phyloP scores from a whole-genome alignment of 495 filamentous ascomycete species.

The Penicillium paxilli region DNA sequence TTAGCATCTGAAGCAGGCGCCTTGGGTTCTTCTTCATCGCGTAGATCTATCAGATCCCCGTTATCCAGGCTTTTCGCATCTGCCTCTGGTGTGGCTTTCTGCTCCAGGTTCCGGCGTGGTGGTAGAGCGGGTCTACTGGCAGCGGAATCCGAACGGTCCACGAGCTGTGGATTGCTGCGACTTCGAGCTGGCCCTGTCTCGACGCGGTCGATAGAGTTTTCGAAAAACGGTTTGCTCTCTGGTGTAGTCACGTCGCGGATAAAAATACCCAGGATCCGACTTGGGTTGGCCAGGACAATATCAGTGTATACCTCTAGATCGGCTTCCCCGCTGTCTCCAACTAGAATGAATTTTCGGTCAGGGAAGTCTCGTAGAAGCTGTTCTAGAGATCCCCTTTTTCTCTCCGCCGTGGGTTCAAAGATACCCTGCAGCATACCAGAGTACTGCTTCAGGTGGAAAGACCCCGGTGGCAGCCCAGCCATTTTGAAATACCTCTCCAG shows the following conservation, averaged over 20 bases:
- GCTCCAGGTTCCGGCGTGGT: conserved; percentile 29
- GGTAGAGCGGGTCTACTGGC: conserved; percentile 37
- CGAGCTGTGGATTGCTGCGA: conserved; percentile 30
- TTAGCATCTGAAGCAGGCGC: conserved; percentile 7
- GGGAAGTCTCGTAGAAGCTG: conserved; percentile 88
- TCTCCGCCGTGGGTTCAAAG: conserved; percentile 93
- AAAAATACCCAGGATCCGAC: conserved; percentile 79
- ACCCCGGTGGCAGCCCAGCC: conserved; percentile 80
- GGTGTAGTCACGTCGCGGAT: conserved; percentile 92
- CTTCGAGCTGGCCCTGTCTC: conserved; percentile 18
- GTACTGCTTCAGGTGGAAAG: conserved; percentile 94
- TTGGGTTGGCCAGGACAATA: conserved; percentile 78
- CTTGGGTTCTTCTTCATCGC: conserved; percentile 50
- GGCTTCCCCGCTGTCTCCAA: conserved; percentile 94
- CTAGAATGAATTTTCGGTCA: conserved; percentile 81
- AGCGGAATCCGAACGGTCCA: conserved; percentile 26
- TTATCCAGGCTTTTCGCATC: conserved; percentile 38
- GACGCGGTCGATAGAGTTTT: conserved; percentile 57
- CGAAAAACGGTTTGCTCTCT: conserved; percentile 69
- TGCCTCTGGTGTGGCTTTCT: conserved; percentile 14
- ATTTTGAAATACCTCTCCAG: conserved; percentile 77
- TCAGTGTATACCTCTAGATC: conserved; percentile 98
- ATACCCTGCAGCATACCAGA: conserved; percentile 95
- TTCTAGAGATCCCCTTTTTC: conserved; percentile 86
- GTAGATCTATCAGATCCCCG: conserved; percentile 65